Conservation (phyloP, 208 protist genomes). For the Trypanosoma melophagium region DNA sequence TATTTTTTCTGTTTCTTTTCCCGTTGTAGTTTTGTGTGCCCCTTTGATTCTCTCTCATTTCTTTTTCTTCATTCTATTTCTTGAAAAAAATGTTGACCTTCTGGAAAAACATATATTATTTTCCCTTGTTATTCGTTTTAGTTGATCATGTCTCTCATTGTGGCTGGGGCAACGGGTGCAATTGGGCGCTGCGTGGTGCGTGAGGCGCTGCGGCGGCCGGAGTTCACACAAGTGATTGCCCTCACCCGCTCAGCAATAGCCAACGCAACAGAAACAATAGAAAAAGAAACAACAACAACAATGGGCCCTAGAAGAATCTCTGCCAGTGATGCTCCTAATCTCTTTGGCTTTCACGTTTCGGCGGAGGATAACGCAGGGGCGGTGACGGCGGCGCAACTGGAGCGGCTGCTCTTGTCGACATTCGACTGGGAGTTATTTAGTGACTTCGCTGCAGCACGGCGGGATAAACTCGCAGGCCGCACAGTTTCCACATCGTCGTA, state of each 20-base stretch:
- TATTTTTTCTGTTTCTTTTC: no score
- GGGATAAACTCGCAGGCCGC: neutral
- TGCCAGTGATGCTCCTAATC: no score
- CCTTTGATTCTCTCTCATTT: neutral
- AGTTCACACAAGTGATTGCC: conserved; percentile 58
- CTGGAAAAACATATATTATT: conserved; percentile 1
- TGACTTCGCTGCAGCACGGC: conserved; percentile 30
- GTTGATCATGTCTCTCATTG: conserved; percentile 57
- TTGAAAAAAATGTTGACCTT: neutral
- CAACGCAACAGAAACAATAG: neutral
- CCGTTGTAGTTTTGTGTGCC: neutral
- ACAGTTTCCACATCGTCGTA: neutral
- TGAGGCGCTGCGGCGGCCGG: conserved; percentile 37
- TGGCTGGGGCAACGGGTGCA: conserved; percentile 72
- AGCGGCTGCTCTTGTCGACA: conserved; percentile 39
- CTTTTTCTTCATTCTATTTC: conserved; percentile 7
- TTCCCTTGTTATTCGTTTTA: conserved; percentile 27
- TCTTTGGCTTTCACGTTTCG: neutral
- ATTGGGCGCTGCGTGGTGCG: conserved; percentile 65
- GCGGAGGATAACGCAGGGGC: neutral
- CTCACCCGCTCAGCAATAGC: conserved; percentile 43
- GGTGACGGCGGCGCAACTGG: conserved; percentile 31
- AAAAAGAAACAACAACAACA: neutral
- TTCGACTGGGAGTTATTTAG: conserved; percentile 70
- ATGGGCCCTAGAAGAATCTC: no score